Conservation (phyloP, 2,329 filamentous ascomycete genomes). For the Penicillium sp. region DNA sequence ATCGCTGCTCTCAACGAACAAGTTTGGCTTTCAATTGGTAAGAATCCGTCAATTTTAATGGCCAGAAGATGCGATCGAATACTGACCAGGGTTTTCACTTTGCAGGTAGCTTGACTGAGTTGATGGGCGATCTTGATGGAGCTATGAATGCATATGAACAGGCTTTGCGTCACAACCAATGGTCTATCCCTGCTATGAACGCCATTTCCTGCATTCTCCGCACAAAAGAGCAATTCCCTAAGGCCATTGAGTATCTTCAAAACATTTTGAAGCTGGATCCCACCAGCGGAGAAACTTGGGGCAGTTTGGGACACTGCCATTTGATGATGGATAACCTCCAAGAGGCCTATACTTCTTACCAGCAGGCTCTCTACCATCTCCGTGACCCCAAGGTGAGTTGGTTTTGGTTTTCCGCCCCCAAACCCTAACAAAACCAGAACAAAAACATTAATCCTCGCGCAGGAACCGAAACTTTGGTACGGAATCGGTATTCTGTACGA, state of each 20-base stretch:
- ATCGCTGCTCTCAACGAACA: conserved; percentile 80
- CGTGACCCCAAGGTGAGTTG: conserved; percentile 83
- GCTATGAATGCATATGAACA: conserved; percentile 90
- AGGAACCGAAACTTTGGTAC: conserved; percentile 98
- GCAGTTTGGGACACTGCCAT: conserved; percentile 95
- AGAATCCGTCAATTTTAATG: conserved; percentile 33
- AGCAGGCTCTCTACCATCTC: conserved; percentile 90
- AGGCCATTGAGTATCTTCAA: conserved; percentile 90
- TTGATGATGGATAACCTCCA: conserved; percentile 99
- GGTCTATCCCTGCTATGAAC: conserved; percentile 90
- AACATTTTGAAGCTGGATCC: conserved; percentile 87
- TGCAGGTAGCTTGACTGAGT: conserved; percentile 80
- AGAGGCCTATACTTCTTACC: conserved; percentile 95
- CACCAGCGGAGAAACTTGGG: conserved; percentile 94
- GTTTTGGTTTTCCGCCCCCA: neutral
- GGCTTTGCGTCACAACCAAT: conserved; percentile 82
- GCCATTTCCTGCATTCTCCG: conserved; percentile 90
- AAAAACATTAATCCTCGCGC: conserved; percentile 21
- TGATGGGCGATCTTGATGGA: conserved; percentile 85
- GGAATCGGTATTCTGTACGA: conserved; percentile 98
- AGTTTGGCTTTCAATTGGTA: conserved; percentile 93
- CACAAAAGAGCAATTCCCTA: conserved; percentile 89
- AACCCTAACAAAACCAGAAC: neutral
- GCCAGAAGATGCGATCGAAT: neutral
- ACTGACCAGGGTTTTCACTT: conserved; percentile 18